phyloP scores from a whole-genome alignment of 495 filamentous ascomycete species.

The Penicillium diatomitis region DNA sequence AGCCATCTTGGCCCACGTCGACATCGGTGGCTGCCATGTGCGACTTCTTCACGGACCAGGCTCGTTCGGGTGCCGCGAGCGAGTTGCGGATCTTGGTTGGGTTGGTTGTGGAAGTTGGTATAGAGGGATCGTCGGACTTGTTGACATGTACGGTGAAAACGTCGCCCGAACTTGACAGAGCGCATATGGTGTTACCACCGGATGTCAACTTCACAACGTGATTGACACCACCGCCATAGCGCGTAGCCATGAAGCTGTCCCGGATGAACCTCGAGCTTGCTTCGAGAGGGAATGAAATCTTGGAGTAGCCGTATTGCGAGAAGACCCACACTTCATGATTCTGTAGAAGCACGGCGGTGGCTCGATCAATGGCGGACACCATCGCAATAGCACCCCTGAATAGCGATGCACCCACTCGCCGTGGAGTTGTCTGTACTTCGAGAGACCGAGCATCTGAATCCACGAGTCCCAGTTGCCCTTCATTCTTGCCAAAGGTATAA shows the following conservation, averaged over 20 bases:
- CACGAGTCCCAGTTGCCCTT: slow-evolving; percentile 87
- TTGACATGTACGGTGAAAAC: slow-evolving; percentile 72
- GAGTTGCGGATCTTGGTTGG: slow-evolving; percentile 76
- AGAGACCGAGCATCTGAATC: slow-evolving; percentile 90
- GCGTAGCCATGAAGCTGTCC: slow-evolving; percentile 54
- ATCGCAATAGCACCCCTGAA: slow-evolving; percentile 69
- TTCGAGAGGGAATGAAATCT: slow-evolving; percentile 70
- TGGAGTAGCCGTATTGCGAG: slow-evolving; percentile 85
- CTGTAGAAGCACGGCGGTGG: slow-evolving; percentile 75
- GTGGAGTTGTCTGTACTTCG: slow-evolving; percentile 68
- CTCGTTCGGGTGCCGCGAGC: slow-evolving; percentile 60
- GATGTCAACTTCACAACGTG: slow-evolving; percentile 65
- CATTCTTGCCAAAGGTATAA: slow-evolving; percentile 93
- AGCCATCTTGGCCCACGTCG: slow-evolving; percentile 84
- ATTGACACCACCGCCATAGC: slow-evolving; percentile 55
- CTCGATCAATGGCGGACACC: slow-evolving; percentile 83
- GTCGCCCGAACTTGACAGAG: slow-evolving; percentile 72
- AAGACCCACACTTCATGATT: slow-evolving; percentile 89
- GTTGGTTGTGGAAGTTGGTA: slow-evolving; percentile 71
- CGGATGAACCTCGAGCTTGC: slow-evolving; percentile 60
- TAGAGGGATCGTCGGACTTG: slow-evolving; percentile 49
- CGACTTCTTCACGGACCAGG: slow-evolving; percentile 73
- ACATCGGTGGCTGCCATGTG: slow-evolving; percentile 83
- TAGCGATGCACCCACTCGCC: slow-evolving; percentile 79
- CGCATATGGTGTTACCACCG: slow-evolving; percentile 84